Conservation (phyloP, 805 yeast genomes). For the Candida chilensis region DNA sequence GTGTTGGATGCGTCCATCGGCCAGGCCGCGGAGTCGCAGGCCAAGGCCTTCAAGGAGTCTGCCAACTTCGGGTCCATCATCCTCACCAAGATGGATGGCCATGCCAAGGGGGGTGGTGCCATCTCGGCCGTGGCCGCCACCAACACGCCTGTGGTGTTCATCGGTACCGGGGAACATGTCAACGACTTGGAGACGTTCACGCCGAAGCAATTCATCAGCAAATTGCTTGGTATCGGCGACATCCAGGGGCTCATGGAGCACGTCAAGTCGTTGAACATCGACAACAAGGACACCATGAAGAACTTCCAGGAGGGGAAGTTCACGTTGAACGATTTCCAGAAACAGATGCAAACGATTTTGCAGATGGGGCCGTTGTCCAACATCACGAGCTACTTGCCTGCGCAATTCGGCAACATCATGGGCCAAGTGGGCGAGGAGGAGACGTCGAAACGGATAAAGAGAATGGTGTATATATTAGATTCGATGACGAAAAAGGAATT, state of each 20-base stretch:
- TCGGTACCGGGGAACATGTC: slow-evolving; percentile 98
- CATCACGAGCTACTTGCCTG: slow-evolving; percentile 93
- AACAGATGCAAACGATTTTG: slow-evolving; percentile 90
- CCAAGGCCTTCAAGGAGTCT: slow-evolving; percentile 87
- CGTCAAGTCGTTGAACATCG: slow-evolving; percentile 78
- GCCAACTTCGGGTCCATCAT: slow-evolving; percentile 92
- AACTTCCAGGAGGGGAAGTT: slow-evolving; percentile 93
- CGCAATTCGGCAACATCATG: slow-evolving; percentile 77
- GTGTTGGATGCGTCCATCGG: slow-evolving; percentile 96
- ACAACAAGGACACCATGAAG: slow-evolving; percentile 85
- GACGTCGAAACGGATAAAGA: slow-evolving; percentile 71
- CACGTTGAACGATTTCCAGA: slow-evolving; percentile 83
- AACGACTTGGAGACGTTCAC: slow-evolving; percentile 88
- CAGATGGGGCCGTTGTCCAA: slow-evolving; percentile 96
- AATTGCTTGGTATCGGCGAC: slow-evolving; percentile 91
- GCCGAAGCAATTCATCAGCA: slow-evolving; percentile 84
- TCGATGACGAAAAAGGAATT: slow-evolving; percentile 92
- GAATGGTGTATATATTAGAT: slow-evolving; percentile 88
- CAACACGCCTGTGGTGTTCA: slow-evolving; percentile 86
- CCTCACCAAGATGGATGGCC: slow-evolving; percentile 95
- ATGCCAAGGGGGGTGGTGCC: slow-evolving; percentile 99
- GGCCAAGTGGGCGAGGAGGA: slow-evolving; percentile 89
- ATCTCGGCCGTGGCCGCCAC: slow-evolving; percentile 98
- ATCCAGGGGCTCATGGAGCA: slow-evolving; percentile 91
- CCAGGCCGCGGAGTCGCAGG: slow-evolving; percentile 95